Conservation (phyloP, 108 stramenopile genomes). For the Nitzschia sp. region DNA sequence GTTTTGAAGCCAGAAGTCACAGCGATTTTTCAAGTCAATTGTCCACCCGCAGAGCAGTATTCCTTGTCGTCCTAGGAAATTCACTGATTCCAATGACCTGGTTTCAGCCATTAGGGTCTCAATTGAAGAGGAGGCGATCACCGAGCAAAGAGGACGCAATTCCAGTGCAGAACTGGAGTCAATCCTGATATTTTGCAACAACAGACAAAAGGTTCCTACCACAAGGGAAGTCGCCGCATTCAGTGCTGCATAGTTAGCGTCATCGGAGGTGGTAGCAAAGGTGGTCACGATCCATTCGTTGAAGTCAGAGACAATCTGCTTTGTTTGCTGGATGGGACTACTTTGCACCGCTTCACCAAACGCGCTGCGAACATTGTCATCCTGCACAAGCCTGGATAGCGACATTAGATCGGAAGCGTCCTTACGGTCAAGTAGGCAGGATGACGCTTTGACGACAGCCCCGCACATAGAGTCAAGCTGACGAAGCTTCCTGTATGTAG, state of each 20-base stretch:
- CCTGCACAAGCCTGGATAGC: neutral
- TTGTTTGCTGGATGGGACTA: slow-evolving; percentile 42
- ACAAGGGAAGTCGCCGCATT: neutral
- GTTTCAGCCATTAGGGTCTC: neutral
- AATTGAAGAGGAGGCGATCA: slow-evolving; percentile 16
- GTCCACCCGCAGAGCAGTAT: slow-evolving; percentile 36
- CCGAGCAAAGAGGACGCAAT: slow-evolving; percentile 29
- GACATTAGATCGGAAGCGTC: neutral
- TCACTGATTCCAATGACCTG: neutral
- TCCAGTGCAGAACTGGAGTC: slow-evolving; percentile 25
- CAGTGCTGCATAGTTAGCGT: neutral
- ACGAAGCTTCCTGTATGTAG: slow-evolving; percentile 54
- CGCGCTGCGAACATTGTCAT: neutral
- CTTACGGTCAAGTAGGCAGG: neutral
- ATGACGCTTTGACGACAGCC: slow-evolving; percentile 1
- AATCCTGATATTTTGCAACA: slow-evolving; percentile 34
- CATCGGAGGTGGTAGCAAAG: neutral
- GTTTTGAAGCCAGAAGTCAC: slow-evolving; percentile 48
- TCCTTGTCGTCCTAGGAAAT: neutral
- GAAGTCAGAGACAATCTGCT: slow-evolving; percentile 44
- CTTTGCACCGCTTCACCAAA: slow-evolving; percentile 26
- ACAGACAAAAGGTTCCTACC: slow-evolving; percentile 10
- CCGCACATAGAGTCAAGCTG: slow-evolving; percentile 49
- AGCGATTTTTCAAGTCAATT: slow-evolving; percentile 40
- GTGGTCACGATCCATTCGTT: slow-evolving; percentile 40